These are phyloP conservation scores for Rhizophora mangle DNA, from an alignment of 345 rosid species.

Conservation along the genomic window DNA sequence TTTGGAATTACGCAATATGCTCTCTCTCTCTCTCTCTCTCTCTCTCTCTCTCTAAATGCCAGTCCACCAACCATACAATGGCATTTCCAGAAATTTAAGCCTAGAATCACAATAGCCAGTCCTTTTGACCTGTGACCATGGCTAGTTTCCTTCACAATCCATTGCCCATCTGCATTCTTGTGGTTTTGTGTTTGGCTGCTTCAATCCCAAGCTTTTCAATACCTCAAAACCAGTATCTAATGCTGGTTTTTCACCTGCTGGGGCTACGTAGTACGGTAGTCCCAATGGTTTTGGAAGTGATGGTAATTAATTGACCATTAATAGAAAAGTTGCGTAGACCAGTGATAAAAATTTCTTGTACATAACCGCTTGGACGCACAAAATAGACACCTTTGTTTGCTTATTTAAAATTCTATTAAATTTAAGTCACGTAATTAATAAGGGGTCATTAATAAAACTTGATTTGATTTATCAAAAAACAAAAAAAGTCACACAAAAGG, in stretches of 20 bases:
- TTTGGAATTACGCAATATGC: neutral
- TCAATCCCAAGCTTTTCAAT: conserved; percentile 37
- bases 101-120: neutral
- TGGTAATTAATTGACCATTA: conserved; percentile 27
- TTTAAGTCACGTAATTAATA: too few species aligned
- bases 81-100: neutral
- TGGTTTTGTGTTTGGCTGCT: conserved; percentile 19
- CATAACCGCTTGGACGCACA: too few species aligned
- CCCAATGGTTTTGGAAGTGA: conserved; percentile 47
- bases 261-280: conserved; percentile 64
- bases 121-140: neutral
- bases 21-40: conserved; percentile 16
- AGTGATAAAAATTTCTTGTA: too few species aligned
- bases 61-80: neutral
- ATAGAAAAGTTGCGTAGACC: too few species aligned
- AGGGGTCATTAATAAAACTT: too few species aligned
- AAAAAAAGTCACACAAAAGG: too few species aligned
- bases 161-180: conserved; percentile 1
- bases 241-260: conserved; percentile 41
- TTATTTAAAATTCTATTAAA: too few species aligned
- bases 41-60: conserved; percentile 23
- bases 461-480: too few species aligned
- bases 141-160: conserved; percentile 1
- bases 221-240: conserved; percentile 8
- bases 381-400: too few species aligned